Percentiles rank a stretch among this genome's conserved stretches.
Evolutionary conservation across 2,329 filamentous ascomycete genomes (phyloP).

Genomic region (Zymoseptoria brevis): DNA sequence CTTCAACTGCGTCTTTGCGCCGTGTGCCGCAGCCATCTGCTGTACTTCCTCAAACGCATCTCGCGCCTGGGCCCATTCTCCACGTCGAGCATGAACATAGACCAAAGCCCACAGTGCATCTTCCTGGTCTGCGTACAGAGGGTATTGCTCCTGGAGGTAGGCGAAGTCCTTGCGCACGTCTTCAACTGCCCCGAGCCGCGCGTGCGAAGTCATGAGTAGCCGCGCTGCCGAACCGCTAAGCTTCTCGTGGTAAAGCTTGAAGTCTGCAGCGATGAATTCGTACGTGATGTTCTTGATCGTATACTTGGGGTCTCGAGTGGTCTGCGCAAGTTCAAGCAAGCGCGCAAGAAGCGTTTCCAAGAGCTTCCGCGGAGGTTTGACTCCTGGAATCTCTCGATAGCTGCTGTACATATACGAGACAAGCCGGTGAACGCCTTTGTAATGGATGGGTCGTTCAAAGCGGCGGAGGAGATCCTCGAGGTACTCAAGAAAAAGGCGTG

Average conservation of each 20-base stretch:
- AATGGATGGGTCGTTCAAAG: background rate
- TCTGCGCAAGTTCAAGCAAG: constrained; percentile 2
- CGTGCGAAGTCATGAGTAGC: constrained; percentile 23
- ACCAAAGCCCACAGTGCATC: constrained; percentile 46
- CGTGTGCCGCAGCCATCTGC: constrained; percentile 20
- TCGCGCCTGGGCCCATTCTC: constrained; percentile 53
- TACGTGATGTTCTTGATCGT: constrained; percentile 5
- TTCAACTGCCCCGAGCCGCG: constrained; percentile 25
- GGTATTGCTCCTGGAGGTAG: constrained; percentile 20
- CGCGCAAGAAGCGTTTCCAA: constrained; percentile 10
- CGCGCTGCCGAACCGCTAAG: constrained; percentile 13
- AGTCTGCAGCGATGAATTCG: constrained; percentile 18
- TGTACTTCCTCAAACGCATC: constrained; percentile 56
- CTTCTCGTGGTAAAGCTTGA: constrained; percentile 18
- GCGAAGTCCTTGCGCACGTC: constrained; percentile 29
- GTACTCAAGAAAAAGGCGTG: background rate
- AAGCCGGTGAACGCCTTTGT: background rate
- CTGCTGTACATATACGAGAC: constrained; percentile 8
- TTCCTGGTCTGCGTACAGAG: constrained; percentile 14
- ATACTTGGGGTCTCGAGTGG: background rate
- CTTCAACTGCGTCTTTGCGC: constrained; percentile 43
- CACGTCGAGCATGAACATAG: constrained; percentile 62
- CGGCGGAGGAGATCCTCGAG: background rate
- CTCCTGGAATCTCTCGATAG: constrained; percentile 3
- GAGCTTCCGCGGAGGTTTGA: constrained; percentile 6